A percentile compares a stretch with the other conserved stretches of the same genome.
Evolutionary conservation across 164 flowering plant genomes (phyloP).

Genomic region (Nymphaea colorata): DNA sequence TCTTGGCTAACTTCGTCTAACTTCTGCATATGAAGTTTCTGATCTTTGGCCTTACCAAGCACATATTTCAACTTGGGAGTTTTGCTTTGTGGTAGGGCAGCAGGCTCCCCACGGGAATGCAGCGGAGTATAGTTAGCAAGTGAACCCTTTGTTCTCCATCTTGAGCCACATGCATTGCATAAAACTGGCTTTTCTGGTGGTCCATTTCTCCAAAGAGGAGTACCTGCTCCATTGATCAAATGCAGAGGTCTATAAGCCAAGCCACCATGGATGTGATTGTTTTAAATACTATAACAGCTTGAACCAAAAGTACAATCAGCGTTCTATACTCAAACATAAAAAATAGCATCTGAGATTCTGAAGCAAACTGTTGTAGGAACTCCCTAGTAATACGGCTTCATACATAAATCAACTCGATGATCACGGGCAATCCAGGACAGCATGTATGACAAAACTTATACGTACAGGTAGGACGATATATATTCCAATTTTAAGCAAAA

Average conservation of each 20-base stretch:
- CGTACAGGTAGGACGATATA: no score
- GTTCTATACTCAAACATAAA: no score
- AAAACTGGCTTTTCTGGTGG: constrained; percentile 94
- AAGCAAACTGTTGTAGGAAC: no score
- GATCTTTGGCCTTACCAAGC: constrained; percentile 46
- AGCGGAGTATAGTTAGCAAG: constrained; percentile 85
- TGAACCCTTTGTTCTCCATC: constrained; percentile 98
- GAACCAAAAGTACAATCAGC: no score
- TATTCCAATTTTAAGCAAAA: no score
- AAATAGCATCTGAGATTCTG: no score
- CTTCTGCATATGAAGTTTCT: constrained; percentile 50
- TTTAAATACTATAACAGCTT: no score
- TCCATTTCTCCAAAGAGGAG: constrained; percentile 99
- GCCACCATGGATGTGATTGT: no score
- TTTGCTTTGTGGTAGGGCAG: constrained; percentile 50
- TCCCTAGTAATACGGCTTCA: no score
- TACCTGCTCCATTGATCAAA: constrained; percentile 36
- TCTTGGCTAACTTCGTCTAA: constrained; percentile 19
- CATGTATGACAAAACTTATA: no score
- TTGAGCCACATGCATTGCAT: constrained; percentile 98
- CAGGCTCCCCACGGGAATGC: constrained; percentile 62
- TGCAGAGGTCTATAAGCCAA: not conserved
- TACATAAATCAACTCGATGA: no score
- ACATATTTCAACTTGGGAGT: constrained; percentile 37
- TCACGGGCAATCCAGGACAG: no score